phyloP scores from a whole-genome alignment of 345 rosid genomes.

The Orychophragmus violaceus region DNA sequence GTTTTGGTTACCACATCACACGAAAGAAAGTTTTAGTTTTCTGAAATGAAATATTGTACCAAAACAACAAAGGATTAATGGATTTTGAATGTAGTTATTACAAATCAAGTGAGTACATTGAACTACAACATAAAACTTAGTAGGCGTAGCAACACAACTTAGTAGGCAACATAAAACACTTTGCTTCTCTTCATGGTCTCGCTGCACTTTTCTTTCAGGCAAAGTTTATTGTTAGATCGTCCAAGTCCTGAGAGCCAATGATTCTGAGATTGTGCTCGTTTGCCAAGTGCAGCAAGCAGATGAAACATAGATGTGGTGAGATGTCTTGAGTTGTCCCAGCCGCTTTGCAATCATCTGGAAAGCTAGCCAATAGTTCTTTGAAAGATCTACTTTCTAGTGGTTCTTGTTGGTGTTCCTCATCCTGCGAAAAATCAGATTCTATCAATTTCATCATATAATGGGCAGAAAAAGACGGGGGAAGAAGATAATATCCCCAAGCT shows the following conservation, averaged over 20 bases:
- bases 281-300: slow-evolving; percentile 82
- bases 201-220: neutral
- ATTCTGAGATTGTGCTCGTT: slow-evolving; percentile 82
- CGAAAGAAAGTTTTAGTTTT: slow-evolving; percentile 5
- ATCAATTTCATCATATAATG: neutral
- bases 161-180: neutral
- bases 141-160: neutral
- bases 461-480: neutral
- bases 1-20: neutral
- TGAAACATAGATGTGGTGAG: slow-evolving; percentile 91
- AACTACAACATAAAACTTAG: slow-evolving; percentile 9
- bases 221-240: slow-evolving; percentile 52
- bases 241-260: slow-evolving; percentile 45
- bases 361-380: slow-evolving; percentile 54
- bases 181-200: neutral
- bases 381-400: slow-evolving; percentile 50
- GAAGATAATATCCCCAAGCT: neutral
- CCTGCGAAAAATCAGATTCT: slow-evolving; percentile 17
- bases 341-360: slow-evolving; percentile 69
- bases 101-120: slow-evolving; percentile 9
- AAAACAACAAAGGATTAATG: slow-evolving; percentile 1
- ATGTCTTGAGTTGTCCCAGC: slow-evolving; percentile 56
- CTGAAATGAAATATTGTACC: slow-evolving; percentile 1
- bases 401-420: slow-evolving; percentile 36
- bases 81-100: slow-evolving; percentile 13